A percentile compares a stretch with the other conserved stretches of the same genome.
These are phyloP conservation scores for Yamadazyma scolyti DNA, from an alignment of 805 yeast genomes.

Conservation along the genomic window DNA sequence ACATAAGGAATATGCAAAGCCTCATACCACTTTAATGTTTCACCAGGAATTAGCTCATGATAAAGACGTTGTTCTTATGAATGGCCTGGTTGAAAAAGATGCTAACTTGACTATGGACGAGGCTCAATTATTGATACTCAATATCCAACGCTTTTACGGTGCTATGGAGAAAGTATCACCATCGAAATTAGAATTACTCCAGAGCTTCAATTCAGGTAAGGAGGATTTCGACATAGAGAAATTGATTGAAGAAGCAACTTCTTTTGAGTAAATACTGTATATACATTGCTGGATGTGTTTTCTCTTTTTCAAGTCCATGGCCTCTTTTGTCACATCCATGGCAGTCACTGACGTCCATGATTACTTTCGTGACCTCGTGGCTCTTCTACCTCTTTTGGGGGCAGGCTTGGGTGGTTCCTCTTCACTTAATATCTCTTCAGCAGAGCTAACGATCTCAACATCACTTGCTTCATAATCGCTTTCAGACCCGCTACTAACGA, in stretches of 20 bases:
- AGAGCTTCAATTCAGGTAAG: constrained; percentile 68
- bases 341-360: no score
- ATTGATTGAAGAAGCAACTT: constrained; percentile 70
- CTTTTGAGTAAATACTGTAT: constrained; percentile 46
- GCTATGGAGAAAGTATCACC: constrained; percentile 44
- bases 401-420: background rate
- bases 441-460: constrained; percentile 4
- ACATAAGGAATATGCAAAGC: constrained; percentile 88
- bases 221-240: constrained; percentile 61
- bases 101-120: constrained; percentile 65
- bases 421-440: background rate
- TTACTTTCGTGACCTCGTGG: no score
- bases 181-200: constrained; percentile 55
- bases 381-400: constrained; percentile 1
- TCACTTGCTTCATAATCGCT: background rate
- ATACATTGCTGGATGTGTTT: constrained; percentile 2
- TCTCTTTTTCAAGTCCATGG: constrained; percentile 1
- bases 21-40: constrained; percentile 87
- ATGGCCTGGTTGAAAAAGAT: constrained; percentile 76
- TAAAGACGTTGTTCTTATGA: constrained; percentile 74
- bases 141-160: constrained; percentile 81
- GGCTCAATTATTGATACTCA: constrained; percentile 71
- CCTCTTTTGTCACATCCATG: constrained; percentile 10
- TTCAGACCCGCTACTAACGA: background rate
- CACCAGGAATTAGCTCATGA: constrained; percentile 69